Evolutionary conservation across 1,139 yeast genomes (phyloP).

Genomic region (Hemisphaericaspora xylanilytica): DNA sequence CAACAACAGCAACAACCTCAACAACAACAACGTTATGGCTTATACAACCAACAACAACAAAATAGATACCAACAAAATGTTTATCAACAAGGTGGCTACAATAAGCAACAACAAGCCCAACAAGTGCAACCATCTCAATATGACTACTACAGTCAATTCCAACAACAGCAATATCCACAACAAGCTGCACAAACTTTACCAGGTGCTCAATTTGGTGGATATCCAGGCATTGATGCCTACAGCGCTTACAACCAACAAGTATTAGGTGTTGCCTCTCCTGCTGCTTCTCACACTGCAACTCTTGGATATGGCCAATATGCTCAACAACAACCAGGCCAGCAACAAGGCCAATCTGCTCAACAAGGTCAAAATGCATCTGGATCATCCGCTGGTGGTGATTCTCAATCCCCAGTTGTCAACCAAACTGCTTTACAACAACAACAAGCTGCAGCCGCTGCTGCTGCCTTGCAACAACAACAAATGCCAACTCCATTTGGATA

Average conservation of each 20-base stretch:
- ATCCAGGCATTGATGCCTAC: conserved; percentile 44
- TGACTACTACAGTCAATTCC: conserved; percentile 28
- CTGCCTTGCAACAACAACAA: conserved; percentile 16
- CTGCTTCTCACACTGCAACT: conserved; percentile 34
- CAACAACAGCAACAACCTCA: conserved; percentile 18
- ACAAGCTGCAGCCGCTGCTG: conserved; percentile 13
- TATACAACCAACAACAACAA: conserved; percentile 14
- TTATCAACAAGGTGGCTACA: conserved; percentile 22
- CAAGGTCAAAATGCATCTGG: conserved; percentile 22
- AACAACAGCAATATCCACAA: conserved; percentile 44
- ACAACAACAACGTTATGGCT: conserved; percentile 18
- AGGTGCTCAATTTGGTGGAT: conserved; percentile 43
- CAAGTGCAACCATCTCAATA: conserved; percentile 17
- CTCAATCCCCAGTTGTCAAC: conserved; percentile 28
- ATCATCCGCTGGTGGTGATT: conserved; percentile 17
- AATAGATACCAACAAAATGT: conserved; percentile 20
- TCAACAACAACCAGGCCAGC: conserved; percentile 29
- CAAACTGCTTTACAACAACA: conserved; percentile 23
- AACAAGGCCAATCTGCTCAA: conserved; percentile 21
- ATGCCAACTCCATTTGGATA: conserved; percentile 40
- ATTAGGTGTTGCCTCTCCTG: conserved; percentile 38
- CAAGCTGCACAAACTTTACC: conserved; percentile 35
- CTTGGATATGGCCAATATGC: conserved; percentile 24
- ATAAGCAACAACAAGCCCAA: conserved; percentile 20
- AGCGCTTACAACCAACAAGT: conserved; percentile 39